These are phyloP conservation scores for Ganoderma resinaceum DNA, from an alignment of 1,284 basidiomycete genomes.

Conservation along the genomic window DNA sequence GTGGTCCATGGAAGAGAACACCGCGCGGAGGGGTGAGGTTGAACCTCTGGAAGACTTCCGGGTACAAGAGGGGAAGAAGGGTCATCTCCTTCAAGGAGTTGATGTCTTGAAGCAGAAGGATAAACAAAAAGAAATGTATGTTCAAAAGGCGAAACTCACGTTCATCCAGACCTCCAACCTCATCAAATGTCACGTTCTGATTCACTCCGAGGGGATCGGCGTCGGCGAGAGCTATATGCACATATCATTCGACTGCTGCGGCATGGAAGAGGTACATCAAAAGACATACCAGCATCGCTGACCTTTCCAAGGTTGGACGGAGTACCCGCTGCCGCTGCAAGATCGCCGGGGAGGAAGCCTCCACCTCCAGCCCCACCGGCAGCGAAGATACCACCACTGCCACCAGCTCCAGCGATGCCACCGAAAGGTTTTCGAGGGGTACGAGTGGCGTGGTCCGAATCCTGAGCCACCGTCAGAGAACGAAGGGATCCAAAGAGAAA, in stretches of 20 bases:
- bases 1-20: slow-evolving; percentile 96
- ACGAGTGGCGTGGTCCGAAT: slow-evolving; percentile 72
- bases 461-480: slow-evolving; percentile 45
- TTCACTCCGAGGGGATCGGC: slow-evolving; percentile 96
- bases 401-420: slow-evolving; percentile 37
- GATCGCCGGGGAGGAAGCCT: slow-evolving; percentile 64
- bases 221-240: slow-evolving; percentile 82
- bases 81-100: slow-evolving; percentile 99
- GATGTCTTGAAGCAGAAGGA: slow-evolving; percentile 68
- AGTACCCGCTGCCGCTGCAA: slow-evolving; percentile 70
- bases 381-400: slow-evolving; percentile 58
- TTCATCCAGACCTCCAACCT: slow-evolving; percentile 96
- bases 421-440: slow-evolving; percentile 73
- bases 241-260: slow-evolving; percentile 24
- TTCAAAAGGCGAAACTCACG: slow-evolving; percentile 61
- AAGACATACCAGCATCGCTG: slow-evolving; percentile 66
- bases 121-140: slow-evolving; percentile 7
- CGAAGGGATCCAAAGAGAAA: background rate
- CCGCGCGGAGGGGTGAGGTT: slow-evolving; percentile 95
- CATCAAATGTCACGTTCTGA: slow-evolving; percentile 93
- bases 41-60: slow-evolving; percentile 97
- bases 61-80: slow-evolving; percentile 92
- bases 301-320: slow-evolving; percentile 87
- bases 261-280: background rate
- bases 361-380: slow-evolving; percentile 54